These are phyloP conservation scores for Scedosporium apiospermum DNA, from an alignment of 2,329 filamentous ascomycete genomes.

Conservation along the genomic window DNA sequence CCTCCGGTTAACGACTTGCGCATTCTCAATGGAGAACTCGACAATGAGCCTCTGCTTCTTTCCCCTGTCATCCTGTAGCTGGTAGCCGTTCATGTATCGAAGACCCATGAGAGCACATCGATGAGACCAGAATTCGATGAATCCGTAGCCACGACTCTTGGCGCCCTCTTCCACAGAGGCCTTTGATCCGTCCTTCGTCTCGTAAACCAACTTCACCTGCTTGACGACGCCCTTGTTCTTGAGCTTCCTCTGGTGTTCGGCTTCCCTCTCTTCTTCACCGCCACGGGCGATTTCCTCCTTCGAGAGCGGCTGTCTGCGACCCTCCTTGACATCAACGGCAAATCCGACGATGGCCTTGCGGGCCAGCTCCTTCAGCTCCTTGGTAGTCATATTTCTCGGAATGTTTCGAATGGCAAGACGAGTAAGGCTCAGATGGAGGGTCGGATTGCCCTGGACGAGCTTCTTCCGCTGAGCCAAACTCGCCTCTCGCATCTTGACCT, in stretches of 20 bases:
- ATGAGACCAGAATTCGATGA: slow-evolving; percentile 93
- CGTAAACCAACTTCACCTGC: slow-evolving; percentile 92
- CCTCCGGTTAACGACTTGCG: slow-evolving; percentile 81
- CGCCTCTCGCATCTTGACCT: slow-evolving; percentile 80
- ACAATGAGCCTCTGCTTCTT: slow-evolving; percentile 86
- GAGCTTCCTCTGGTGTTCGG: slow-evolving; percentile 68
- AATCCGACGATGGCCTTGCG: slow-evolving; percentile 91
- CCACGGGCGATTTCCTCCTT: slow-evolving; percentile 80
- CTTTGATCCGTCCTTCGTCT: slow-evolving; percentile 77
- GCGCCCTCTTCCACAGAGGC: slow-evolving; percentile 67
- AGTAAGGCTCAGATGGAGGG: slow-evolving; percentile 78
- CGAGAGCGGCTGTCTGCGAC: slow-evolving; percentile 67
- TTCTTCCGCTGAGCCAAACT: slow-evolving; percentile 81
- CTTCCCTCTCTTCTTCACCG: slow-evolving; percentile 68
- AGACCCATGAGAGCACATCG: slow-evolving; percentile 91
- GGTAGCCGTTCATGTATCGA: slow-evolving; percentile 80
- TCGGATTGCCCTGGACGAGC: slow-evolving; percentile 84
- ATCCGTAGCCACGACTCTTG: slow-evolving; percentile 86
- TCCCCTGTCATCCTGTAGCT: slow-evolving; percentile 51
- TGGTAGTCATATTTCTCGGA: slow-evolving; percentile 71
- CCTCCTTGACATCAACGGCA: slow-evolving; percentile 76
- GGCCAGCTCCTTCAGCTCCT: slow-evolving; percentile 83
- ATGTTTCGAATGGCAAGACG: slow-evolving; percentile 88
- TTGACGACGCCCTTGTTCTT: slow-evolving; percentile 81
- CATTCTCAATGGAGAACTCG: slow-evolving; percentile 97